These are phyloP conservation scores for Bacterosira constricta DNA, from an alignment of 108 stramenopile genomes.

Conservation along the genomic window DNA sequence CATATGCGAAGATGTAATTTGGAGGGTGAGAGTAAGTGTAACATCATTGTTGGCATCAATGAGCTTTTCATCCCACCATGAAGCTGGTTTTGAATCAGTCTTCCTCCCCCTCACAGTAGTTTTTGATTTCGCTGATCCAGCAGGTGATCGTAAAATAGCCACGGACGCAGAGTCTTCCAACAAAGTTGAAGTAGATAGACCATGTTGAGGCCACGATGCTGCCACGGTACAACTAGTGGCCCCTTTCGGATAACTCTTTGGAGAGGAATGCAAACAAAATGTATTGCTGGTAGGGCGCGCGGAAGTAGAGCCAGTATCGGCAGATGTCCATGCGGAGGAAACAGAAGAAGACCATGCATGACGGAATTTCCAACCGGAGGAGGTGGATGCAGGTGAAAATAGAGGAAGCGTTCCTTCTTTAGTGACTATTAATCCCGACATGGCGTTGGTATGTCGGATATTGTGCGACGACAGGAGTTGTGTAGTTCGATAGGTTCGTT, in stretches of 20 bases:
- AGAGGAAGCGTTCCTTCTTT: conserved; percentile 82
- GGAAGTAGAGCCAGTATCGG: conserved; percentile 41
- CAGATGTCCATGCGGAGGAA: conserved; percentile 17
- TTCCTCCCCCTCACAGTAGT: conserved; percentile 21
- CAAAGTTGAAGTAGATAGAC: background rate
- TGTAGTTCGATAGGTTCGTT: conserved; percentile 71
- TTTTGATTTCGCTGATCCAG: conserved; percentile 19
- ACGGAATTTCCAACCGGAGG: conserved; percentile 23
- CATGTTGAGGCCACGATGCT: conserved; percentile 32
- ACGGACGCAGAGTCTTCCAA: conserved; percentile 20
- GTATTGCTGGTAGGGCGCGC: conserved; percentile 17
- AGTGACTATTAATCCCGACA: conserved; percentile 50
- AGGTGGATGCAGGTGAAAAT: conserved; percentile 5
- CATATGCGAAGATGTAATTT: conserved; percentile 61
- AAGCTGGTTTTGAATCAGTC: conserved; percentile 2
- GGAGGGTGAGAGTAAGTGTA: conserved; percentile 75
- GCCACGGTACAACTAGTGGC: conserved; percentile 33
- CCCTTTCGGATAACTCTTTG: conserved; percentile 30
- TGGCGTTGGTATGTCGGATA: conserved; percentile 26
- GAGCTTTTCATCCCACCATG: conserved; percentile 53
- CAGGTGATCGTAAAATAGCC: conserved; percentile 36
- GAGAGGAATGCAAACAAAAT: conserved; percentile 36
- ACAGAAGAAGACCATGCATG: conserved; percentile 3
- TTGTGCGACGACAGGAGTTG: conserved; percentile 58
- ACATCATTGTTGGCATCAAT: conserved; percentile 66